Evolutionary conservation across 306 rosid species (phyloP).

Genomic region (Heteromeles arbutifolia): DNA sequence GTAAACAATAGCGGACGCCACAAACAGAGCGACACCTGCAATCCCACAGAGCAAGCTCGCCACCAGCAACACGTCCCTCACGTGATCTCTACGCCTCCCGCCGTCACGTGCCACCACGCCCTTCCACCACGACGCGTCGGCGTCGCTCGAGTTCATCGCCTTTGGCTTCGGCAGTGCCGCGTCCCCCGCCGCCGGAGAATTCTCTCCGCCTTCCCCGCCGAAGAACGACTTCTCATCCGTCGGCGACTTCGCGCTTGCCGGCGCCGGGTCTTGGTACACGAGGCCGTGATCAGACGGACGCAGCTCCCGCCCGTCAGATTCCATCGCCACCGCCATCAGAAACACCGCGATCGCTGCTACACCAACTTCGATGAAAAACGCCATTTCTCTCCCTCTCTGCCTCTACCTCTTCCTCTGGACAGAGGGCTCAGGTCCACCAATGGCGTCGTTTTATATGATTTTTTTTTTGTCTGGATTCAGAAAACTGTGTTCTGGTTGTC

Average conservation of each 20-base stretch:
- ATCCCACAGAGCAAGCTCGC: constrained; percentile 68
- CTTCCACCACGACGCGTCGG: constrained; percentile 46
- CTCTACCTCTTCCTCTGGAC: neutral
- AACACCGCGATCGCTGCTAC: neutral
- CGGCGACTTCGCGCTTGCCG: constrained; percentile 29
- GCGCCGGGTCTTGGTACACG: constrained; percentile 38
- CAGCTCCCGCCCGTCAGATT: constrained; percentile 41
- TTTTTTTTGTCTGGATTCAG: neutral
- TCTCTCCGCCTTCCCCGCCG: constrained; percentile 25
- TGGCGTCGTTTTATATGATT: neutral
- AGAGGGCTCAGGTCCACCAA: neutral
- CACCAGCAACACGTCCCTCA: constrained; percentile 36
- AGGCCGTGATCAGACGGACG: constrained; percentile 87
- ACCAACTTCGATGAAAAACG: neutral
- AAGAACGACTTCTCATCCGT: constrained; percentile 60
- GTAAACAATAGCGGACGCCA: constrained; percentile 50
- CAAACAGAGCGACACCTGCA: constrained; percentile 63
- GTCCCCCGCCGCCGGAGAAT: constrained; percentile 30
- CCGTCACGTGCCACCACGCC: neutral
- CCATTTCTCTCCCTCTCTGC: constrained; percentile 5
- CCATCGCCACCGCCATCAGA: constrained; percentile 19
- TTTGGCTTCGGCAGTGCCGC: constrained; percentile 39
- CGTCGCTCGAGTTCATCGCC: constrained; percentile 37
- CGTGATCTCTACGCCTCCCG: constrained; percentile 16
- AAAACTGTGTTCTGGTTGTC: neutral